Evolutionary conservation across 352 stramenopile species (phyloP), one percentile per base, ranked within the genome.

Genomic region (Phytophthora crassamura): DNA sequence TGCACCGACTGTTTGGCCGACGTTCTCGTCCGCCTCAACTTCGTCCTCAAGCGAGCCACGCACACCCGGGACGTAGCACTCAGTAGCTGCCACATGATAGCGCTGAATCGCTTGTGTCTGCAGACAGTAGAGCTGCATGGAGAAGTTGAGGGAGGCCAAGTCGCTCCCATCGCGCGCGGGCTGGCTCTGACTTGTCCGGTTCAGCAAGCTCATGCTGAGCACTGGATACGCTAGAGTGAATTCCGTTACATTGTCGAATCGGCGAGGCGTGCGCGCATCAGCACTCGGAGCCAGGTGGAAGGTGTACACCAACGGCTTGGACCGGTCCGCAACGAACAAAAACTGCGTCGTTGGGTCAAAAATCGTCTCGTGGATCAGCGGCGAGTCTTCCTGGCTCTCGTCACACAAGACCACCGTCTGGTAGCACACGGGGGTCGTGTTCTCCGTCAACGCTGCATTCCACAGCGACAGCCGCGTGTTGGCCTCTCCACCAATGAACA

Each of bases 41-140:
- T 84, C 77, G 9, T 84, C 67, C 64, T 89, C 80, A 6, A 86
- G 59, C 3, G 57, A 72, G n/a, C 59, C 61, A 5, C 64, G 64
- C 7, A 51, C 60, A 64, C 56, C 15, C 49, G 81, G 80, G 5
- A 85, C 34, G 50, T 82, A 93, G 59, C 85, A 95, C 43, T 78
- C 77, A 25, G 70, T 78, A 16, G 84, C 78, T 8, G 60, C 62
- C 3, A 95, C 85, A 28, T 90, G 79, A 66, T 95, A 95, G 10
- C 87, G 85, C 66, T 95, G 87, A 61, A 95, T 95, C 16, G 87
- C 87, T 16, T 93, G 82, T 1, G 87, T 93, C 64, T 95, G 87
- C 7, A 93, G 59, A 43, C 82, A 90, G 43, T 90, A 95, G 7
- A 93, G 68, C 64, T 93, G 84, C 84, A 95, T 95, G 9, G 75